Percentiles rank a stretch among this genome's conserved stretches.
phyloP scores from a whole-genome alignment of 495 filamentous ascomycete species.

The Amorphotheca resinae region DNA sequence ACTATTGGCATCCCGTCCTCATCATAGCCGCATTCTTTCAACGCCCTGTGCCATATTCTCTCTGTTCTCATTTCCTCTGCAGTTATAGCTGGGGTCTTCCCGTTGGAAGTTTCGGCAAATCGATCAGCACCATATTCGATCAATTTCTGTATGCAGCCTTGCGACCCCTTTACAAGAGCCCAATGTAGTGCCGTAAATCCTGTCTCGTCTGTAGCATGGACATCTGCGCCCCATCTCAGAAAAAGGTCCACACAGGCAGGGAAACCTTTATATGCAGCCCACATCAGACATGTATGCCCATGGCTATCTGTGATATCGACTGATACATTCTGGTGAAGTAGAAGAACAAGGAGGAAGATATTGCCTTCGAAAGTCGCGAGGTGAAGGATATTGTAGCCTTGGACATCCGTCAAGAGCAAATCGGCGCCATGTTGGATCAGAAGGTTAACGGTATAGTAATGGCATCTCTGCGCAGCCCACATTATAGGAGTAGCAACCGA shows the following conservation, averaged over 20 bases:
- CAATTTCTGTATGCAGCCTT: slow-evolving; percentile 76
- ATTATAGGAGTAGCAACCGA: slow-evolving; percentile 85
- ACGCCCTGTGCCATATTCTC: slow-evolving; percentile 68
- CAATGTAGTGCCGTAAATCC: slow-evolving; percentile 92
- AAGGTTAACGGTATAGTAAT: slow-evolving; percentile 68
- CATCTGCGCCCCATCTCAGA: slow-evolving; percentile 87
- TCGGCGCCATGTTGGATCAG: slow-evolving; percentile 82
- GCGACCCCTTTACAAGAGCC: slow-evolving; percentile 85
- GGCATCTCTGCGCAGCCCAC: slow-evolving; percentile 90
- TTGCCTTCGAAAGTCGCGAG: slow-evolving; percentile 96
- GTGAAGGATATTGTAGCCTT: slow-evolving; percentile 95
- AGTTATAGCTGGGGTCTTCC: slow-evolving; percentile 73
- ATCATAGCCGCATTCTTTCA: slow-evolving; percentile 76
- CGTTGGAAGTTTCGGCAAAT: slow-evolving; percentile 72
- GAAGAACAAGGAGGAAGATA: slow-evolving; percentile 75
- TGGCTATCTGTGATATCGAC: slow-evolving; percentile 81
- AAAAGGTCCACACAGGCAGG: slow-evolving; percentile 85
- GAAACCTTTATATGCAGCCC: slow-evolving; percentile 95
- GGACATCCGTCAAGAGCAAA: slow-evolving; percentile 73
- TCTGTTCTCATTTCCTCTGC: slow-evolving; percentile 82
- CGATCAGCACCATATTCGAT: slow-evolving; percentile 90
- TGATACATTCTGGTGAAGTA: slow-evolving; percentile 82
- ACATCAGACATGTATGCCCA: slow-evolving; percentile 91
- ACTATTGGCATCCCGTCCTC: slow-evolving; percentile 57
- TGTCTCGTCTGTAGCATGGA: slow-evolving; percentile 78